Conservation (phyloP, 768 basidiomycete species). For the Vishniacozyma victoriae region DNA sequence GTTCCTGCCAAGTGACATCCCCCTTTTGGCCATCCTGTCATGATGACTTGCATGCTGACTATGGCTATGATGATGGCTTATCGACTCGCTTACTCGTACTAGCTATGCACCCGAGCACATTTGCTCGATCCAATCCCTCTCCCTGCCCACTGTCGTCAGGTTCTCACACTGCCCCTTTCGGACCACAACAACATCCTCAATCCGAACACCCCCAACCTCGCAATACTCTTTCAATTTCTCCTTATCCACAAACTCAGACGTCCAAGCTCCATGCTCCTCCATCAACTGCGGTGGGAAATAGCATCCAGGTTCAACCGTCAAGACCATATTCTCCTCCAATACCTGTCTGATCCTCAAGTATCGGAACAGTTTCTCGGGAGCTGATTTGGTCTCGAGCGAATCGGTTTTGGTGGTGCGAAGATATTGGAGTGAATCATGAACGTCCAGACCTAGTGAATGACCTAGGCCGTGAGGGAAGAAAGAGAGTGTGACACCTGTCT, state of each 20-base stretch:
- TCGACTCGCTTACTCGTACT: no score
- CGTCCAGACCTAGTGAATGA: conserved; percentile 87
- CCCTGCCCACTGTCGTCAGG: conserved; percentile 76
- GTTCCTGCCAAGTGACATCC: no score
- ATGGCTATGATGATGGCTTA: no score
- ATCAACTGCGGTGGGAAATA: conserved; percentile 74
- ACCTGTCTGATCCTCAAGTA: conserved; percentile 74
- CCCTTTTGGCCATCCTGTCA: no score
- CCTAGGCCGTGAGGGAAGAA: conserved; percentile 88
- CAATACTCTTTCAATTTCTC: conserved; percentile 67
- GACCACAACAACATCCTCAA: conserved; percentile 86
- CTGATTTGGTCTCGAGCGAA: conserved; percentile 46
- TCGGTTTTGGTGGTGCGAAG: conserved; percentile 50
- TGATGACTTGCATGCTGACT: no score
- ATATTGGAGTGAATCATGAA: conserved; percentile 87
- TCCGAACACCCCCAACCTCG: conserved; percentile 80
- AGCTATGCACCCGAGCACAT: conserved; percentile 84
- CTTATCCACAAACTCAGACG: conserved; percentile 58
- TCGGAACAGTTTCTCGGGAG: conserved; percentile 61
- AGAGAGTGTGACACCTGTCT: conserved; percentile 68
- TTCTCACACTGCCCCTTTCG: conserved; percentile 70
- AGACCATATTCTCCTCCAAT: conserved; percentile 70
- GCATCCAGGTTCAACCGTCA: conserved; percentile 83
- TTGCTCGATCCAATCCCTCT: conserved; percentile 72
- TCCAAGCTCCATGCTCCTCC: conserved; percentile 37